Evolutionary conservation across 768 basidiomycete genomes (phyloP), one percentile per base, ranked within the genome.

Genomic region (Xerocomellus chrysenteron): DNA sequence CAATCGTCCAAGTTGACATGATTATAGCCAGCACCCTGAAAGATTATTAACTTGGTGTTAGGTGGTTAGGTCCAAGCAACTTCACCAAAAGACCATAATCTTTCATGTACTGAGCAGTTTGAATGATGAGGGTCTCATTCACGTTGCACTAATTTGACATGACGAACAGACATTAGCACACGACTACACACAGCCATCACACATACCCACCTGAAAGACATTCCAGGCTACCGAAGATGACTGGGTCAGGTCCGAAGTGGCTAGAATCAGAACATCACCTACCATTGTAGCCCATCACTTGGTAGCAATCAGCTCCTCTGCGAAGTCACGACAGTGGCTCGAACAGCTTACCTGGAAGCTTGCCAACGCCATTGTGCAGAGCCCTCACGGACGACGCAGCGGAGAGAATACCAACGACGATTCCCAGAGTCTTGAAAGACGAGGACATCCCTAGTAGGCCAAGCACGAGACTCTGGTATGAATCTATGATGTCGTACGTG

Each of bases 1-100:
- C 85, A 87, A 55, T 86, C 85, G 56, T 87, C 85, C 42, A 87
- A 68, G 54, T 84, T 86, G 56, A 86, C 73, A 50, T 82, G 74
- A 47, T 76, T 76, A 65, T 86, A 87, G 0, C 85, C 85, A 47
- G 74, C 74, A 52, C 82, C 80, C 82, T 85, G 52, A 35, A 28
- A 47, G 9, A 28, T 2, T 28, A 32, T 68, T 5, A 61, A 32
- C 32, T 12, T 4, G 51, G 47, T 48, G 12, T 50, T 13, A 49
- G 21, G 14, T 2, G 5, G 17, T 35, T 24, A 24, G n/a, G 28
- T 32, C 13, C 37, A 33, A 43, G 26, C 44, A 48, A 13, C 45
- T 66, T 49, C 40, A 81, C 84, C 63, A 75, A 58, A 24, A 86
- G 76, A 8, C 83, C 84, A 37, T 80, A 77, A 0, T 74, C 69